A percentile compares a stretch with the other conserved stretches of the same genome.
Conservation (phyloP, 768 basidiomycete species). For the Gymnopilus junonius region DNA sequence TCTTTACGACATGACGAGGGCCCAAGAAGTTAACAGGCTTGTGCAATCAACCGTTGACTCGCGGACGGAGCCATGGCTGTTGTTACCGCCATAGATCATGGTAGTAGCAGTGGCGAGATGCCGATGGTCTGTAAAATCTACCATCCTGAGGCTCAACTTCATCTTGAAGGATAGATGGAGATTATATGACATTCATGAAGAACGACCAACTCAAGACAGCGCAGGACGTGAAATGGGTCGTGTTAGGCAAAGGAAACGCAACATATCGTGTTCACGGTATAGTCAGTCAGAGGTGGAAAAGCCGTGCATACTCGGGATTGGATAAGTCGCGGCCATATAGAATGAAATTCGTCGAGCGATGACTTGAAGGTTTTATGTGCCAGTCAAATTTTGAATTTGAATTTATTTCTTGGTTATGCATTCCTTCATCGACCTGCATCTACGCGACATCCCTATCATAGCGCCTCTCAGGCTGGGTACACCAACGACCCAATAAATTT, state of each 20-base stretch:
- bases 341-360: slow-evolving; percentile 4
- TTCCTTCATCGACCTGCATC: slow-evolving; percentile 18
- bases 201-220: background rate
- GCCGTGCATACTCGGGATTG: slow-evolving; percentile 2
- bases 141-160: slow-evolving; percentile 6
- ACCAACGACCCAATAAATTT: no score
- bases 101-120: background rate
- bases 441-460: background rate
- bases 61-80: slow-evolving; percentile 2
- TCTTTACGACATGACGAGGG: background rate
- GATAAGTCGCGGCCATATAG: background rate
- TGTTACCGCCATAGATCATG: background rate
- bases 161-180: slow-evolving; percentile 7
- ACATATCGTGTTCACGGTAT: slow-evolving; percentile 8
- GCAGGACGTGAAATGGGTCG: background rate
- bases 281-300: background rate
- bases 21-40: background rate
- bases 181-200: background rate
- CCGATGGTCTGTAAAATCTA: slow-evolving; percentile 10
- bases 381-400: background rate
- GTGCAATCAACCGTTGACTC: background rate
- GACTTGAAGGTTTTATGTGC: slow-evolving; percentile 13
- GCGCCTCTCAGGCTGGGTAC: no score
- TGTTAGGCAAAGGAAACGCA: background rate
- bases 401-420: slow-evolving; percentile 21